Evolutionary conservation across 768 basidiomycete species (phyloP).

Genomic region (Suillus tomentosus): DNA sequence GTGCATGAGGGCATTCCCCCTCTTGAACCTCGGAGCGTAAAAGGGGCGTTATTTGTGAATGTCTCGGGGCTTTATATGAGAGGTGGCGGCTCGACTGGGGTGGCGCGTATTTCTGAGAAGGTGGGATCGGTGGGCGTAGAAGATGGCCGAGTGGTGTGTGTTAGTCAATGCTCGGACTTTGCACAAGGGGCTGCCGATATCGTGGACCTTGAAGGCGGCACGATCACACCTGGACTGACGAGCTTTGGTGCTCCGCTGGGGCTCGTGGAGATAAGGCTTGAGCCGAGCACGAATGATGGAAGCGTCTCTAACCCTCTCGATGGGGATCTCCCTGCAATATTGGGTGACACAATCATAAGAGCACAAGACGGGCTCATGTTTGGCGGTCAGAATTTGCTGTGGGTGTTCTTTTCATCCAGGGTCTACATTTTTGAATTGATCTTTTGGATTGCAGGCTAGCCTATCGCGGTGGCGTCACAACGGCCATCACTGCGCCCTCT

Average conservation of each 20-base stretch:
- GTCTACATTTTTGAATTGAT: neutral
- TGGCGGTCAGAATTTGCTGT: constrained; percentile 71
- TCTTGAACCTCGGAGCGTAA: constrained; percentile 43
- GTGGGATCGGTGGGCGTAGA: constrained; percentile 40
- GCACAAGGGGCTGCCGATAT: constrained; percentile 19
- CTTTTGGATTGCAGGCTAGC: constrained; percentile 48
- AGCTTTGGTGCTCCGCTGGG: constrained; percentile 76
- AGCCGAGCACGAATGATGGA: constrained; percentile 74
- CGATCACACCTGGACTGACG: constrained; percentile 67
- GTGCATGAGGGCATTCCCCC: constrained; percentile 77
- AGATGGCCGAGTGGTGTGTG: constrained; percentile 56
- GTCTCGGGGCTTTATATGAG: constrained; percentile 51
- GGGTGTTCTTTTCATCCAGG: constrained; percentile 31
- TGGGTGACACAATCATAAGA: constrained; percentile 57
- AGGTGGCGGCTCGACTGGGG: constrained; percentile 28
- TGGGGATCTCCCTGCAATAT: constrained; percentile 43
- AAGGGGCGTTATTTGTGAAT: constrained; percentile 62
- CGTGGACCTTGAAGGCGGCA: constrained; percentile 74
- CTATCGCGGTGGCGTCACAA: constrained; percentile 66
- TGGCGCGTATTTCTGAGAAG: constrained; percentile 27
- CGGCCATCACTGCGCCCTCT: constrained; percentile 53
- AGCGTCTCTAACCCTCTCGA: constrained; percentile 55
- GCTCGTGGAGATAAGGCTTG: constrained; percentile 64
- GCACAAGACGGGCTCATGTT: constrained; percentile 79
- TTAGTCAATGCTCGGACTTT: constrained; percentile 36